Percentiles rank a stretch among this genome's conserved stretches.
These are phyloP conservation scores for Heritiera littoralis DNA, from an alignment of 345 rosid species.

Conservation along the genomic window DNA sequence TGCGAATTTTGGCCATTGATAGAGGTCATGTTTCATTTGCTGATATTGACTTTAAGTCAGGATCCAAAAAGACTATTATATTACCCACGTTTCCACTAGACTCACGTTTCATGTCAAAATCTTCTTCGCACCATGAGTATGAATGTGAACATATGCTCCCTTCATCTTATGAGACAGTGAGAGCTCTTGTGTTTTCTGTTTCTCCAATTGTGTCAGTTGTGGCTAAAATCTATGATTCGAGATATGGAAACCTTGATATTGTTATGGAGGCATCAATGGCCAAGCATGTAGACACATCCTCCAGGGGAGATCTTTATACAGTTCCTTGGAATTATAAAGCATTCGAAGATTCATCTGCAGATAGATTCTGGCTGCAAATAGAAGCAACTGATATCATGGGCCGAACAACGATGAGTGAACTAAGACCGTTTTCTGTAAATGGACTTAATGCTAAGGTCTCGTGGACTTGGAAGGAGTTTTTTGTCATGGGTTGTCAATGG, in stretches of 20 bases:
- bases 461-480: constrained; percentile 95
- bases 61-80: constrained; percentile 58
- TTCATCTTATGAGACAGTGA: constrained; percentile 73
- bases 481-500: constrained; percentile 90
- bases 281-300: constrained; percentile 43
- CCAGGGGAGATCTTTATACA: constrained; percentile 67
- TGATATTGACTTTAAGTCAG: constrained; percentile 66
- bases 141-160: constrained; percentile 72
- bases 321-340: constrained; percentile 89
- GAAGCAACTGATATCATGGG: constrained; percentile 65
- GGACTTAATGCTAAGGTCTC: constrained; percentile 59
- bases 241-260: constrained; percentile 49
- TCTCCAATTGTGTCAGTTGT: constrained; percentile 63
- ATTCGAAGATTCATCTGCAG: constrained; percentile 83
- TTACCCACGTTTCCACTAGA: constrained; percentile 91
- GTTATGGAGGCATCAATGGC: constrained; percentile 80
- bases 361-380: constrained; percentile 86
- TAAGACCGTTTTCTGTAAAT: constrained; percentile 77
- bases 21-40: constrained; percentile 80
- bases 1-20: constrained; percentile 87
- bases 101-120: constrained; percentile 85
- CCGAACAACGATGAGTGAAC: constrained; percentile 54
- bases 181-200: constrained; percentile 80
- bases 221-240: constrained; percentile 74
- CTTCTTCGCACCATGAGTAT: constrained; percentile 50